Base-by-base conservation (phyloP, 495 filamentous ascomycete genomes). In the Lentithecium fluviatile region DNA sequence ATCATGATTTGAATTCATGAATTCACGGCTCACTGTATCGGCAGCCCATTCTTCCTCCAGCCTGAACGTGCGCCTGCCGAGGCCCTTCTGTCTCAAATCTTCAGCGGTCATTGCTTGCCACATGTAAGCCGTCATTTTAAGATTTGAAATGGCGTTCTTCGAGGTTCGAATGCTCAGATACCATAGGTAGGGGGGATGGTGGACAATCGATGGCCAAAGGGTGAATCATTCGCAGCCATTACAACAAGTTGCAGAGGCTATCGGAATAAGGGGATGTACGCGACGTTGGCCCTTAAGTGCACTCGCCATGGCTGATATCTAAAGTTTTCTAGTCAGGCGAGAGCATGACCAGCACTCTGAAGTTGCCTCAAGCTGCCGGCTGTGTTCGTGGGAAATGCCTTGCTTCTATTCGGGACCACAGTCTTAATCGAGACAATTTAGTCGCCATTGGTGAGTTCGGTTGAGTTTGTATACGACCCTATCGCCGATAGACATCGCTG, bases 101-200 rank as follows among this genome's bases (percentile, higher is more conserved):
- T 80, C 77, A 13, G 77, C 78, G 2, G 76, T 78, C 24, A 79
- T 71, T 29, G 78, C 75, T 55, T 81, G 79, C 72, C 76, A 77
- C 75, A 80, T 79, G 68, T 79, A 78, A 32, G 76, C 79, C 15
- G 79, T 74, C 73, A 80, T 76, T 53, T 78, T 74, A 50, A 81
- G 70, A 60, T 81, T 80, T 52, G 75, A 66, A 45, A 79, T 76
- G 20, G 77, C 77, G 42, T n/a, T 76, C 75, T 32, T 75, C 69
- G 6, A 77, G 67, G 60, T 69, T 64, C 34, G 71, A 70, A 57
- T 77, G 75, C 1, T 73, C 69, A 52, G 65, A 71, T 2, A 72
- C 74, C 43, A 75, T 62, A 11, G 69, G 72, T 10, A 64, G 66
- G 42, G 76, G 76, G 45, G 62, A 26, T 6, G 73, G 65, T 6